Conservation (phyloP, 2,329 filamentous ascomycete species). For the Diaporthe australafricana region DNA sequence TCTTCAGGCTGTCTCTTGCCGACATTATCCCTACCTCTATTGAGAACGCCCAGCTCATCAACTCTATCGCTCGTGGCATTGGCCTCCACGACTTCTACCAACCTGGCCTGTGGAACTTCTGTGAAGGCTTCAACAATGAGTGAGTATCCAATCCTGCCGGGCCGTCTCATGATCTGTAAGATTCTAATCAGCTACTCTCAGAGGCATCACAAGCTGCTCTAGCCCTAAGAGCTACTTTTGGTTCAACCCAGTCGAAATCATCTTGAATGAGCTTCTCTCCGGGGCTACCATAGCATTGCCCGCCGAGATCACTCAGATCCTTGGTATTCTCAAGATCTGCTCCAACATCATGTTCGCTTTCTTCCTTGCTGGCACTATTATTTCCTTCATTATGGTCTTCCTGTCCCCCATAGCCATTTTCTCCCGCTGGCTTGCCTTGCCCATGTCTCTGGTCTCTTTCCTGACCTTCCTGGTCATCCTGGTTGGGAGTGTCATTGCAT, state of each 20-base stretch:
- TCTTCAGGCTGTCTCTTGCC: constrained; percentile 85
- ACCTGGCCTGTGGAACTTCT: constrained; percentile 92
- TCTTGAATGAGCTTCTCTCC: constrained; percentile 82
- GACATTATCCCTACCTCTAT: constrained; percentile 82
- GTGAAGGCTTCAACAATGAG: constrained; percentile 82
- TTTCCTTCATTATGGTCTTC: constrained; percentile 80
- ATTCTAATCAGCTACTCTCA: constrained; percentile 61
- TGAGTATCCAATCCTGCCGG: constrained; percentile 46
- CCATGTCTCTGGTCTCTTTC: constrained; percentile 76
- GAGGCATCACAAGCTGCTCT: constrained; percentile 83
- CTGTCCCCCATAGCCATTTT: constrained; percentile 67
- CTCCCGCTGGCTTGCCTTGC: constrained; percentile 71
- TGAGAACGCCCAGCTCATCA: constrained; percentile 80
- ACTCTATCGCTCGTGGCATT: constrained; percentile 86
- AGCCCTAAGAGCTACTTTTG: constrained; percentile 78
- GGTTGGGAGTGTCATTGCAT: constrained; percentile 80
- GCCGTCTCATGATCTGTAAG: background rate
- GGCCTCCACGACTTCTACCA: constrained; percentile 96
- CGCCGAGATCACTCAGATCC: constrained; percentile 76
- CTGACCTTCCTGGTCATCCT: constrained; percentile 75
- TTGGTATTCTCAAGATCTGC: constrained; percentile 78
- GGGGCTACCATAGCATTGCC: constrained; percentile 88
- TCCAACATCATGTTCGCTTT: constrained; percentile 91
- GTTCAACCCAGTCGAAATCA: constrained; percentile 90
- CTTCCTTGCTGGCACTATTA: constrained; percentile 78